These are phyloP conservation scores for Hypoxylon intermedium DNA, from an alignment of 495 filamentous ascomycete species.

Conservation along the genomic window DNA sequence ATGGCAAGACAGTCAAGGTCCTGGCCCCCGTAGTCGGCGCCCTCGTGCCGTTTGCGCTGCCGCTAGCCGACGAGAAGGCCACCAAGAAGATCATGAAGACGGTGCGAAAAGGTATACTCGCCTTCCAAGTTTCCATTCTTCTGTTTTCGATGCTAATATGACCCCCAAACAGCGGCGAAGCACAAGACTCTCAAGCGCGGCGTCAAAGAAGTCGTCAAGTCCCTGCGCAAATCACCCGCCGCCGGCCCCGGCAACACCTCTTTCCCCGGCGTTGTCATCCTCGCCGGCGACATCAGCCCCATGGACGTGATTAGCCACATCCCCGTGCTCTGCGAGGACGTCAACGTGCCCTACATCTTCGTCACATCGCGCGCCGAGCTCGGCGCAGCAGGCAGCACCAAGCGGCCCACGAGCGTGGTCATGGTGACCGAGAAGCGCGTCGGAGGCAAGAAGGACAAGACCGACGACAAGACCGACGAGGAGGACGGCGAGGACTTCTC, in stretches of 20 bases:
- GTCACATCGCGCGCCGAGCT: slow-evolving; percentile 87
- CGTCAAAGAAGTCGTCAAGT: slow-evolving; percentile 98
- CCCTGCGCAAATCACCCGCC: slow-evolving; percentile 84
- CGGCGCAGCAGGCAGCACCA: slow-evolving; percentile 87
- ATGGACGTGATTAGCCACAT: slow-evolving; percentile 98
- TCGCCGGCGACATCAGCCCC: slow-evolving; percentile 95
- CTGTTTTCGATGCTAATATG: too few species aligned
- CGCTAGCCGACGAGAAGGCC: slow-evolving; percentile 87
- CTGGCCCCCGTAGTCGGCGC: slow-evolving; percentile 66
- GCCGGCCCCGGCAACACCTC: slow-evolving; percentile 58
- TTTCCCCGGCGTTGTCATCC: slow-evolving; percentile 78
- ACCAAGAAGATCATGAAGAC: slow-evolving; percentile 92
- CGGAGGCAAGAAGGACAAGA: slow-evolving; percentile 55
- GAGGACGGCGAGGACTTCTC: slow-evolving; percentile 67
- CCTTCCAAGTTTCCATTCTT: not conserved
- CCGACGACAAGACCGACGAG: slow-evolving; percentile 53
- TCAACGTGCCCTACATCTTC: slow-evolving; percentile 93
- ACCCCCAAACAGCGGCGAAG: slow-evolving; percentile 72
- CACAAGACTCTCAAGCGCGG: slow-evolving; percentile 93
- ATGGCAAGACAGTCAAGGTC: slow-evolving; percentile 57
- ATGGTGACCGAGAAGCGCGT: slow-evolving; percentile 72
- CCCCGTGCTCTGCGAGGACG: slow-evolving; percentile 96
- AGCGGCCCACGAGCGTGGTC: slow-evolving; percentile 92
- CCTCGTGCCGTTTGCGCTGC: slow-evolving; percentile 91
- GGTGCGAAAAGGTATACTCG: slow-evolving; percentile 86